Conservation (phyloP, 495 filamentous ascomycete species). For the Bombardia bombarda region DNA sequence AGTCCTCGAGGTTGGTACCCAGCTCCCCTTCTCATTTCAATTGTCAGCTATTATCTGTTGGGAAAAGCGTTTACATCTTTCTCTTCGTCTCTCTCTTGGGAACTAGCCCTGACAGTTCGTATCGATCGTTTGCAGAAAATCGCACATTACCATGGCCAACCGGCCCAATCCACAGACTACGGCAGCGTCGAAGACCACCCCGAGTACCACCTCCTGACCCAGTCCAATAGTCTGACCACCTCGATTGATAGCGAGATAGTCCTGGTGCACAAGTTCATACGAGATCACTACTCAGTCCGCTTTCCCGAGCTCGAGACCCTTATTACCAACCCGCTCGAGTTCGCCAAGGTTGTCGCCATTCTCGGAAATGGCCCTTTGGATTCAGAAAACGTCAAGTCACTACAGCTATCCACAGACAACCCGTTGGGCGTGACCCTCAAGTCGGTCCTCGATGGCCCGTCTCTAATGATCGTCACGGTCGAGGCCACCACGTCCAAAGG, state of each 20-base stretch:
- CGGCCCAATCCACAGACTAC: constrained; percentile 53
- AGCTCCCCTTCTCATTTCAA: no score
- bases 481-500: constrained; percentile 88
- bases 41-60: no score
- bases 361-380: constrained; percentile 90
- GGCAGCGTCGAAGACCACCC: constrained; percentile 80
- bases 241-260: constrained; percentile 87
- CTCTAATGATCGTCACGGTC: constrained; percentile 91
- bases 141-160: constrained; percentile 60
- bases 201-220: constrained; percentile 74
- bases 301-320: constrained; percentile 96
- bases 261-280: constrained; percentile 88
- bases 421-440: constrained; percentile 65
- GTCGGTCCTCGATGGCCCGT: constrained; percentile 74
- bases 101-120: constrained; percentile 52
- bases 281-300: constrained; percentile 89
- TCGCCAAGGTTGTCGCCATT: constrained; percentile 91
- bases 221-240: constrained; percentile 78
- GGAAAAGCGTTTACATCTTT: constrained; percentile 45
- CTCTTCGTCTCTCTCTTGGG: no score
- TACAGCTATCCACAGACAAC: constrained; percentile 67
- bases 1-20: constrained; percentile 66
- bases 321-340: constrained; percentile 85
- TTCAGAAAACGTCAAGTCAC: constrained; percentile 65
- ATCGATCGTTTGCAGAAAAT: constrained; percentile 59